A percentile compares a stretch with the other conserved stretches of the same genome.
Conservation (phyloP, 106 monocot species). For the Phalaenopsis equestris region DNA sequence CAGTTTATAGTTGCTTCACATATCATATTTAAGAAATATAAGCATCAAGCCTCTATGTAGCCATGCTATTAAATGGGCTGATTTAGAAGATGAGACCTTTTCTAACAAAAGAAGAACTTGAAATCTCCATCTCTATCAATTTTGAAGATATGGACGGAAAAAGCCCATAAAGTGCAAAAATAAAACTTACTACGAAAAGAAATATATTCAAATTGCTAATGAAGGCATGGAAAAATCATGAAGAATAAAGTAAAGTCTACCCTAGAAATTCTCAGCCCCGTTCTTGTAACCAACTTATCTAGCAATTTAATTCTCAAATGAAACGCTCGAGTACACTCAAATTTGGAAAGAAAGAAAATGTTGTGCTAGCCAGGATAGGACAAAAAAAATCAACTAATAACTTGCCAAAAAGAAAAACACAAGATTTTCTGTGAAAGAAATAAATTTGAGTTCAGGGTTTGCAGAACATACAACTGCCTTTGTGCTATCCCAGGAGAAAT, state of each 20-base stretch:
- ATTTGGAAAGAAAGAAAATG: background rate
- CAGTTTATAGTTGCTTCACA: conserved; percentile 4
- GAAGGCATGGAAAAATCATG: background rate
- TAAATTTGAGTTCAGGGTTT: conserved; percentile 5
- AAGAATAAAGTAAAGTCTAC: background rate
- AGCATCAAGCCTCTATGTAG: background rate
- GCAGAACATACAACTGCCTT: conserved; percentile 61
- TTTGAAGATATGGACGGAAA: background rate
- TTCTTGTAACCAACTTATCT: background rate
- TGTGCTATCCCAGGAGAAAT: conserved; percentile 76
- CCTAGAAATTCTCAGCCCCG: background rate
- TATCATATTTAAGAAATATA: background rate
- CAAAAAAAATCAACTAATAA: background rate
- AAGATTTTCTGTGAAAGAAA: background rate
- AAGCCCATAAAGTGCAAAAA: background rate
- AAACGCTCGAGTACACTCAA: background rate
- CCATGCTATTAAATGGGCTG: background rate
- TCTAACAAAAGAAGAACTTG: background rate
- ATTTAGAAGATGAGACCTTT: background rate
- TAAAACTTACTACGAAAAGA: background rate
- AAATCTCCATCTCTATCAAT: background rate
- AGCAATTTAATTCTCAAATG: background rate
- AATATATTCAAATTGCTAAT: background rate
- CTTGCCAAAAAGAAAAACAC: background rate
- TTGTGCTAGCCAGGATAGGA: background rate